A percentile compares a stretch with the other conserved stretches of the same genome.
Evolutionary conservation across 208 protist genomes (phyloP).

Genomic region (Strigomonas galati): DNA sequence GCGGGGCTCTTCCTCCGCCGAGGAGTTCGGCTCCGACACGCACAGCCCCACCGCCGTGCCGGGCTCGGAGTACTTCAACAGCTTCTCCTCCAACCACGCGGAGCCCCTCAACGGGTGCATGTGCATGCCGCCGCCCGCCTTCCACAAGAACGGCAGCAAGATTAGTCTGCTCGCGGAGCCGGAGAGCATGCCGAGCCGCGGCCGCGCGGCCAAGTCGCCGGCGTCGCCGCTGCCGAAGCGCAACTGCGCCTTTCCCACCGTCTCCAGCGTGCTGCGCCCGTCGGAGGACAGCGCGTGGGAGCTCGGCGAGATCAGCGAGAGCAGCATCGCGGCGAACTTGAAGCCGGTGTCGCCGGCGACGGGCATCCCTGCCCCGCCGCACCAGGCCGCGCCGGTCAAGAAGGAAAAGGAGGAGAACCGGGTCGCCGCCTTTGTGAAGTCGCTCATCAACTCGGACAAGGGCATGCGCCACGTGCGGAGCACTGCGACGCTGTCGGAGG

Average conservation of each 20-base stretch:
- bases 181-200: neutral
- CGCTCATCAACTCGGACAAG: conserved; percentile 19
- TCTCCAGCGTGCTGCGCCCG: no score
- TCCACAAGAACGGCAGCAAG: conserved; percentile 11
- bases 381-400: neutral
- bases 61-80: conserved; percentile 2
- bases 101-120: neutral
- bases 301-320: no score
- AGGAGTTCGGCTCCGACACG: neutral
- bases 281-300: conserved; percentile 7
- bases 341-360: conserved; percentile 3
- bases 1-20: neutral
- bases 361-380: neutral
- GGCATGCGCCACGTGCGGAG: neutral
- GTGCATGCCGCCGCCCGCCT: neutral
- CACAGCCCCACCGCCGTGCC: neutral
- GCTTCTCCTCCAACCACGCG: conserved; percentile 11
- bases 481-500: neutral
- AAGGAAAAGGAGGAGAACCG: conserved; percentile 20
- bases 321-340: neutral
- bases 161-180: neutral
- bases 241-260: conserved; percentile 5
- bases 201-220: neutral
- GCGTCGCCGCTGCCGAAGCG: conserved; percentile 10
- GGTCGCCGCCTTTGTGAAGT: conserved; percentile 28